Base-by-base conservation (phyloP, 2,329 filamentous ascomycete species). In the Colletotrichum sp. region DNA sequence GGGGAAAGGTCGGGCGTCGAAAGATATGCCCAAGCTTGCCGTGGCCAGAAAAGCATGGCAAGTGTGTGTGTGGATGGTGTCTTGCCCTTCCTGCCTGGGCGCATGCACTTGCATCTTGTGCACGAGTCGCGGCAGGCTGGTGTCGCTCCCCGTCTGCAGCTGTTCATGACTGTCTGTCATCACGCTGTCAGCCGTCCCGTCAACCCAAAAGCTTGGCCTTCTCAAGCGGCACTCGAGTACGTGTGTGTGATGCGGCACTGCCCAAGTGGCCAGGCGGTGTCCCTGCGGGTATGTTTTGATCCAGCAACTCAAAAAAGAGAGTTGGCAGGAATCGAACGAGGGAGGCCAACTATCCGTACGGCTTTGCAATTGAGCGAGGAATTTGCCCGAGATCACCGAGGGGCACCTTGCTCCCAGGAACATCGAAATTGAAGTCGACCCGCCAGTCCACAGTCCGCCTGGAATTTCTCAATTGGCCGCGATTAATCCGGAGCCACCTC, bases 331-430 rank as follows among this genome's bases (percentile, higher is more conserved):
- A 67, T 52, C 44, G 44, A 52, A 21, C n/a, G 12, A 52, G 30
- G 55, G 55, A 60, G 34, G 57, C 32, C 30, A 57, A 68, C 44
- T 44, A 18, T 16, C 24, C 21, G 13, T 21, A n/a, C 28, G 10
- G 28, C 8, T 32, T n/a, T 68, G 34, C 26, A 49, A 57, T 59
- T 66, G 49, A 62, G 72, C 72, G 62, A 72, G 55, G 62, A 67
- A 72, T 75, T 75, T 72, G 72, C 64, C 72, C 72, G 62, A 75
- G 62, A 71, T 39, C 44, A 67, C 68, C 72, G 72, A 67, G 36
- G 52, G 55, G 60, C 68, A 62, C 68, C 72, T 72, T 44, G 72
- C 52, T 44, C 39, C 21, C 55, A 44, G 59, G 62, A 55, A 39
- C 30, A 52, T 16, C 13, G 24, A 71, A 63, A 71, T 59, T 49